Base-by-base conservation (phyloP, 176 grass and related monocot species). In the Rhynchospora tenuis region DNA sequence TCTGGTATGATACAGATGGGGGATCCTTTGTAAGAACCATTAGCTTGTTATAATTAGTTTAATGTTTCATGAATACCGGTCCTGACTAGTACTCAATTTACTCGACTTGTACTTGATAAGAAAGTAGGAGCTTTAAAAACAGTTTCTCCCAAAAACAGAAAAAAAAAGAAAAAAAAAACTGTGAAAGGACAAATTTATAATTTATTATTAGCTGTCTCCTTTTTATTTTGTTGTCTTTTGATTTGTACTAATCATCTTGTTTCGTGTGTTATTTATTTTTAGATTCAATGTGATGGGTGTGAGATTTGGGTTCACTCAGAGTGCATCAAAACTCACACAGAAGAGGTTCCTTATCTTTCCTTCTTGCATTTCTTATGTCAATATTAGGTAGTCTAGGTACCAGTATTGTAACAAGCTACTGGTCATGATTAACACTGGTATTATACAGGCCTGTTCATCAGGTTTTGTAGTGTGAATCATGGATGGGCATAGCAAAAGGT, bases 301-400 rank as follows among this genome's bases (percentile, higher is more conserved):
- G 82, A 99, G 57, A 90, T 99, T 86, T 99, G 96, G 96, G 92
- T 94, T 84, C 96, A 99, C 0, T 44, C 93, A 81, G 96, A 99
- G 85, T 99, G 96, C 75, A 91, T 95, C 65, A 81, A 9, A 45
- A 93, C 84, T 44, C 72, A 33, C 20, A 90, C 92, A 22, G 65
- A 93, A 81, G 86, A 99, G 96, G 96, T 98, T 79, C 33, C 63
- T 5, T 29, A 88, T 42, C 23, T 52, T 87, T 29, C 64, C 22
- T 73, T 55, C 46, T 57, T 50, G 23, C 46, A 67, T 67, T 43
- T 66, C 27, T 78, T 78, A 78, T 51, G 14, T 28, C 47, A 17
- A 52, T 75, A 54, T 51, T 52, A 75, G 24, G 20, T 75, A 54
- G 27, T 54, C 29, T 43, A 14, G 72, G 2, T 54, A 27, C 72